These are phyloP conservation scores for Amanita exitialis DNA, from an alignment of 768 basidiomycete species.

Conservation along the genomic window DNA sequence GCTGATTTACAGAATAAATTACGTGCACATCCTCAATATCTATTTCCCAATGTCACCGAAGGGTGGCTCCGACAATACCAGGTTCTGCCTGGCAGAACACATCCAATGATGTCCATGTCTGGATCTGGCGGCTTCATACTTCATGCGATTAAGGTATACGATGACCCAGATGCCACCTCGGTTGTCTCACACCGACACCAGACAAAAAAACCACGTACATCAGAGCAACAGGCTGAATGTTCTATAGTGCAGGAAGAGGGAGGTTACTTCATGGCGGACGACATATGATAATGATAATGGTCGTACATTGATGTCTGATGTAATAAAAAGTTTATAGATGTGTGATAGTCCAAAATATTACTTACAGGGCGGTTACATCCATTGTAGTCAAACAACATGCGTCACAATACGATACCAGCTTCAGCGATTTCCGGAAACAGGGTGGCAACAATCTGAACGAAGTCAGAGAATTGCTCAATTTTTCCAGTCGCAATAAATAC, in stretches of 20 bases:
- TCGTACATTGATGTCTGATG: neutral
- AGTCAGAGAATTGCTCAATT: neutral
- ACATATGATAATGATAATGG: neutral
- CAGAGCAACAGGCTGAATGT: neutral
- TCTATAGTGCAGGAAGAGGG: neutral
- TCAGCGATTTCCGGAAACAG: conserved; percentile 43
- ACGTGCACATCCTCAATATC: conserved; percentile 52
- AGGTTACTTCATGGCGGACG: neutral
- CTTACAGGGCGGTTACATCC: neutral
- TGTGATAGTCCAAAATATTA: neutral
- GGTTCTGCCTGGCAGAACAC: conserved; percentile 91
- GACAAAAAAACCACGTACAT: conserved; percentile 21
- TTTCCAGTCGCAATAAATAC: conserved; percentile 24
- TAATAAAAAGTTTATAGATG: neutral
- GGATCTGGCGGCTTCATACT: conserved; percentile 86
- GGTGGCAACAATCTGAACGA: conserved; percentile 40
- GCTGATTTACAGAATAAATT: conserved; percentile 67
- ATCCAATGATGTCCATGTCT: conserved; percentile 88
- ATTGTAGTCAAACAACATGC: neutral
- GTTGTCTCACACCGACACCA: conserved; percentile 38
- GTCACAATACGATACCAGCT: neutral
- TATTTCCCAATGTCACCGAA: conserved; percentile 78
- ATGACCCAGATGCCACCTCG: conserved; percentile 48
- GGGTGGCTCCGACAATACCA: conserved; percentile 87
- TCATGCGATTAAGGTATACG: conserved; percentile 78